Conservation (phyloP, 1,139 yeast genomes). For the Magnusiomyces suaveolens region DNA sequence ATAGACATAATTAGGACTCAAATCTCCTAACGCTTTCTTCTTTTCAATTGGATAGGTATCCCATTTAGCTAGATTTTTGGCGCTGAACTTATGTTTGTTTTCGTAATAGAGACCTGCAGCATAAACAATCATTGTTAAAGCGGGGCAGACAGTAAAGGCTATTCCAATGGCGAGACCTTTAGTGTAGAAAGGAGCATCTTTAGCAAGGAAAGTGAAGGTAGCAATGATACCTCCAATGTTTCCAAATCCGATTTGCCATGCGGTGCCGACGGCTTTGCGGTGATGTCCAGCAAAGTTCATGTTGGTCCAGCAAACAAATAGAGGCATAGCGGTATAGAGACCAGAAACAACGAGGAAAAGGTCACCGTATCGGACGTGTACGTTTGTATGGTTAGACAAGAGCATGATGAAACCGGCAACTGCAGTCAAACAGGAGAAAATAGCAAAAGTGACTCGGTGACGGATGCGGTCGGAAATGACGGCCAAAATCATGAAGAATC, state of each 20-base stretch:
- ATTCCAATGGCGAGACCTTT: conserved; percentile 51
- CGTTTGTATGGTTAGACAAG: conserved; percentile 28
- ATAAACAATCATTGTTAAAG: conserved; percentile 40
- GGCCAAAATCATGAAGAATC: conserved; percentile 42
- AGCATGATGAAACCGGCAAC: conserved; percentile 50
- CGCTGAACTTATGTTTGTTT: conserved; percentile 31
- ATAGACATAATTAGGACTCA: conserved; percentile 50
- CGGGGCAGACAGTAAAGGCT: conserved; percentile 45
- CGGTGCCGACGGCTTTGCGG: conserved; percentile 63
- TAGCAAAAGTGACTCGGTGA: conserved; percentile 42
- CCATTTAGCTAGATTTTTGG: conserved; percentile 36
- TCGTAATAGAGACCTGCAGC: conserved; percentile 30
- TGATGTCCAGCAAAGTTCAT: conserved; percentile 62
- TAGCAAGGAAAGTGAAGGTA: conserved; percentile 48
- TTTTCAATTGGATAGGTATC: conserved; percentile 37
- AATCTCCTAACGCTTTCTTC: conserved; percentile 50
- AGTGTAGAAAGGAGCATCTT: conserved; percentile 50
- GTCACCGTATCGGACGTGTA: conserved; percentile 52
- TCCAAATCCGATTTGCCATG: conserved; percentile 72
- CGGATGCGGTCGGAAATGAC: conserved; percentile 36
- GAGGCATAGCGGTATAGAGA: conserved; percentile 64
- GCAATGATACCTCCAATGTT: conserved; percentile 76
- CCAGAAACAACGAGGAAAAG: conserved; percentile 61
- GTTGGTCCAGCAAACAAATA: conserved; percentile 63
- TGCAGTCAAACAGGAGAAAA: conserved; percentile 38